Base-by-base conservation (phyloP, 345 rosid species). In the Populus tremula region DNA sequence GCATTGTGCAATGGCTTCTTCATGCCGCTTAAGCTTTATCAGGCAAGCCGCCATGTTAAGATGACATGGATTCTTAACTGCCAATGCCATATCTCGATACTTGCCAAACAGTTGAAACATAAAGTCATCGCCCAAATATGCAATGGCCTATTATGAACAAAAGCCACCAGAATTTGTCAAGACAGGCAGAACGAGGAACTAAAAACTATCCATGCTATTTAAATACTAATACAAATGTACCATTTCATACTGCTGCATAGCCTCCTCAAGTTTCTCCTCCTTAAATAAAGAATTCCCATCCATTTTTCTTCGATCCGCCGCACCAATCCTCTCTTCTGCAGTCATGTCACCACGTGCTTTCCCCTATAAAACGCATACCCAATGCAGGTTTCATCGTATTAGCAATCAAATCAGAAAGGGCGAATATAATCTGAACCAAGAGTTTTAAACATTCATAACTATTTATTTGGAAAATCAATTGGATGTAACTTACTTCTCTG, bases 191-290 rank as follows among this genome's bases (percentile, higher is more conserved):
- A 66, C 27, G 41, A 35, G 12, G 20, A 20, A 13, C 9, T 39
- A 61, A 7, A 21, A 25, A 79, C n/a, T 33, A 2, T 14, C 36
- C 21, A 27, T n/a, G 29, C 23, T 45, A 67, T 35, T 65, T 45
- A 80, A 79, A 83, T 86, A 82, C 29, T 10, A 11, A 77, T 65
- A 68, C 6, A 64, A 80, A 85, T 72, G 70, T 25, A 93, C 99
- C 98, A 93, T 95, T 87, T 95, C 99, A 92, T 95, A 95, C 78
- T 95, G 98, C 76, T 91, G 98, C 91, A 92, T 89, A 79, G 99
- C 99, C 87, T 93, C 98, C 85, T 93, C 98, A 53, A 92, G 80
- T 85, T 93, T 92, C 39, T 87, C 96, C 54, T 89, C 97, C 81
- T 89, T 91, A 74, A 88, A 95, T 23, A 93, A 83, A 67, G 85